Evolutionary conservation across 140 eudicot genomes (phyloP).

Genomic region (Anethum foeniculum): DNA sequence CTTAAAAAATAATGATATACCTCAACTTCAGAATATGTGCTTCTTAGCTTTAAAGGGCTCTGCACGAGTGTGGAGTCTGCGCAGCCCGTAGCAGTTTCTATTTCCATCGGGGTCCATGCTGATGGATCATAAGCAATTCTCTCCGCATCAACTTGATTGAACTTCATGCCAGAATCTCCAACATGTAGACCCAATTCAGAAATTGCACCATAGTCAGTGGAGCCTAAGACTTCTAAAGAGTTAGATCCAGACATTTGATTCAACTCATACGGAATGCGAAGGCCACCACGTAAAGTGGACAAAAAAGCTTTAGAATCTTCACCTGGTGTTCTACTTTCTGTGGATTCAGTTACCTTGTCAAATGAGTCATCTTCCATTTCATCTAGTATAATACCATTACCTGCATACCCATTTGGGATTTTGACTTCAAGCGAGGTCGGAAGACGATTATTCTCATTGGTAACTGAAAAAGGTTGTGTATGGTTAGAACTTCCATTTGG

Average conservation of each 20-base stretch:
- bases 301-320: conserved; percentile 38
- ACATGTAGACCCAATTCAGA: conserved; percentile 8
- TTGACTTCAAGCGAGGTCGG: conserved; percentile 12
- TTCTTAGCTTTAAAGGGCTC: conserved; percentile 51
- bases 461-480: conserved; percentile 14
- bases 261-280: conserved; percentile 9
- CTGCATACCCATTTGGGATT: background rate
- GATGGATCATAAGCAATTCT: conserved; percentile 42
- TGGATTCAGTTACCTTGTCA: conserved; percentile 23
- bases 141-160: conserved; percentile 20
- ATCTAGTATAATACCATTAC: conserved; percentile 12
- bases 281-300: conserved; percentile 34
- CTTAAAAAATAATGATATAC: conserved; percentile 24
- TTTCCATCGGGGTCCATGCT: conserved; percentile 86
- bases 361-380: conserved; percentile 23
- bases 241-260: conserved; percentile 2
- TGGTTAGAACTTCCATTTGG: conserved; percentile 9
- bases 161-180: conserved; percentile 16
- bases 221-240: conserved; percentile 13
- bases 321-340: conserved; percentile 26
- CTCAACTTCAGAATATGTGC: conserved; percentile 83
- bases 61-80: conserved; percentile 58
- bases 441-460: conserved; percentile 9
- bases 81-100: conserved; percentile 71
- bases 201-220: conserved; percentile 1